Percentiles rank a stretch among this genome's conserved stretches.
These are phyloP conservation scores for Mycena vitilis DNA, from an alignment of 768 basidiomycete species.

Conservation along the genomic window DNA sequence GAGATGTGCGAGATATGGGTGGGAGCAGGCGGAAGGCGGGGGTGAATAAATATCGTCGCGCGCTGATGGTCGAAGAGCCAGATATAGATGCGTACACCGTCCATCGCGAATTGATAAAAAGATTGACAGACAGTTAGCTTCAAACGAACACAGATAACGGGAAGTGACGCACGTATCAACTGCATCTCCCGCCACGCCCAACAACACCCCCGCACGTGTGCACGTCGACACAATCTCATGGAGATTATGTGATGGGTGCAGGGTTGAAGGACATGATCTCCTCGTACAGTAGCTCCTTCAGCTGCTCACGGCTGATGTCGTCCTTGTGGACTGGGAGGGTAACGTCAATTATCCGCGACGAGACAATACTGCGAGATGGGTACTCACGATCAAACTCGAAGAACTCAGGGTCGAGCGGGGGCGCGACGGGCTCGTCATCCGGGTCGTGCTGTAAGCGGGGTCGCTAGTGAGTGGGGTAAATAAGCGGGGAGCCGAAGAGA, in stretches of 20 bases:
- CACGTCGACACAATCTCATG: background rate
- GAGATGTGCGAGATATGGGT: background rate
- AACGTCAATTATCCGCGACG: slow-evolving; percentile 7
- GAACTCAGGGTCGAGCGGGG: slow-evolving; percentile 95
- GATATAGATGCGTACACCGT: no score
- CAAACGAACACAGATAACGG: no score
- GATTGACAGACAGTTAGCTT: no score
- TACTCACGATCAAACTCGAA: slow-evolving; percentile 95
- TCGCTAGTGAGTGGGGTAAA: background rate
- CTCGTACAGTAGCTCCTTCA: slow-evolving; percentile 93
- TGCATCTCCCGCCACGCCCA: background rate
- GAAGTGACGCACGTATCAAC: slow-evolving; percentile 7
- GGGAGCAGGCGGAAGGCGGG: no score
- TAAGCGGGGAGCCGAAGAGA: background rate
- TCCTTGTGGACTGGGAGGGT: slow-evolving; percentile 85
- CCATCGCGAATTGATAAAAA: background rate
- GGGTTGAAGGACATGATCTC: slow-evolving; percentile 94
- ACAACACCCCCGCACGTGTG: background rate
- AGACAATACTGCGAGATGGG: background rate
- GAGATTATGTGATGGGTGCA: slow-evolving; percentile 60
- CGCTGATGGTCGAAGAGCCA: no score
- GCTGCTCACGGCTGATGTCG: slow-evolving; percentile 93
- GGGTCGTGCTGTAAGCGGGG: slow-evolving; percentile 72
- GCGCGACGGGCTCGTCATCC: slow-evolving; percentile 95
- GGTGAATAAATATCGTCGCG: background rate